Percentiles rank a stretch among this genome's conserved stretches.
Conservation (phyloP, 805 yeast genomes). For the Scheffersomyces lignosus region DNA sequence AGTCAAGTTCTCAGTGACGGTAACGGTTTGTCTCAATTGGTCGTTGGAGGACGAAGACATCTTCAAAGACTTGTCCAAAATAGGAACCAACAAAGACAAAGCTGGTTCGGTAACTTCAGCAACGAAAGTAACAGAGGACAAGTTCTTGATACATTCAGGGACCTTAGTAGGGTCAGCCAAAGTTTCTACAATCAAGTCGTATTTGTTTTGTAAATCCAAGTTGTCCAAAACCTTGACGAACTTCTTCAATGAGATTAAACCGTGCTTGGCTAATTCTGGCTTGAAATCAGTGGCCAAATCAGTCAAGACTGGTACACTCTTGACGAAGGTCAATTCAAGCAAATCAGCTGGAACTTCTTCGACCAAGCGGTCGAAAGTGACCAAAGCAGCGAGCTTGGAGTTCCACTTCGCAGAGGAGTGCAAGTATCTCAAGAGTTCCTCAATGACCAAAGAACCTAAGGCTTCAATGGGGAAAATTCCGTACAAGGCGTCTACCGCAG, state of each 20-base stretch:
- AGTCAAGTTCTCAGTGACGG: slow-evolving; percentile 92
- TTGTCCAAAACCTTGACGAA: slow-evolving; percentile 87
- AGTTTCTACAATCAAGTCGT: slow-evolving; percentile 78
- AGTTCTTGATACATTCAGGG: slow-evolving; percentile 82
- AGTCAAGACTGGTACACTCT: slow-evolving; percentile 79
- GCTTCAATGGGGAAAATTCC: slow-evolving; percentile 77
- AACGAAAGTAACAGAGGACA: slow-evolving; percentile 93
- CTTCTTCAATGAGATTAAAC: slow-evolving; percentile 64
- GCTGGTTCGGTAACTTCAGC: slow-evolving; percentile 99
- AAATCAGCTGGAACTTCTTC: slow-evolving; percentile 83
- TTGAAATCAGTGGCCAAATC: slow-evolving; percentile 93
- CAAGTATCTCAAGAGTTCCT: slow-evolving; percentile 61
- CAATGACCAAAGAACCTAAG: slow-evolving; percentile 66
- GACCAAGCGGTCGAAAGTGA: slow-evolving; percentile 67
- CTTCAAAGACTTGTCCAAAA: slow-evolving; percentile 83
- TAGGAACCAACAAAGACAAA: slow-evolving; percentile 85
- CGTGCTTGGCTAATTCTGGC: slow-evolving; percentile 90
- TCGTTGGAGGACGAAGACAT: slow-evolving; percentile 91
- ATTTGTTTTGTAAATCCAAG: slow-evolving; percentile 85
- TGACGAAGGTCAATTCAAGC: slow-evolving; percentile 76
- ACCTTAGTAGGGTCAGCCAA: slow-evolving; percentile 88
- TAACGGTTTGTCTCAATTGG: slow-evolving; percentile 93
- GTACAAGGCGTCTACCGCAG: slow-evolving; percentile 68
- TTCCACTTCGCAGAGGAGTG: slow-evolving; percentile 91
- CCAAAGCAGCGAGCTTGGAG: slow-evolving; percentile 78